phyloP scores from a whole-genome alignment of 2,329 filamentous ascomycete genomes.

The Rutstroemia sydowiana region DNA sequence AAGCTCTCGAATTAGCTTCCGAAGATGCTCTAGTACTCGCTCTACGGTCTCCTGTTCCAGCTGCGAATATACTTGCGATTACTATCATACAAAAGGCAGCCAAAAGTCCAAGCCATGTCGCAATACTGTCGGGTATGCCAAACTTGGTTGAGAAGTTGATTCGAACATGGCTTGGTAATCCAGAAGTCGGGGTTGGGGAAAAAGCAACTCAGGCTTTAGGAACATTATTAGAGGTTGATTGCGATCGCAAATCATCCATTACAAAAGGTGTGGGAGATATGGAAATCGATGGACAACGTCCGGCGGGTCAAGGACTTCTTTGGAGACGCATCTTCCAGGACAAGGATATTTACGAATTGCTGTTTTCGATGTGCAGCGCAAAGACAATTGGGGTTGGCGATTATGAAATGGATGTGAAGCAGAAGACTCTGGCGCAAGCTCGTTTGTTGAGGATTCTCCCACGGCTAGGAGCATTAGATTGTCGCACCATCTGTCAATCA shows the following conservation, averaged over 20 bases:
- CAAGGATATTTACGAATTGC: conserved; percentile 37
- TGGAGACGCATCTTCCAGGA: conserved; percentile 48
- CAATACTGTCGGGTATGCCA: conserved; percentile 43
- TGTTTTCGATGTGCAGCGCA: conserved; percentile 35
- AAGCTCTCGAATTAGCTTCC: conserved; percentile 45
- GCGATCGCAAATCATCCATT: conserved; percentile 30
- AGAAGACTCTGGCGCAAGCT: conserved; percentile 30
- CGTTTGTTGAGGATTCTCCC: conserved; percentile 29
- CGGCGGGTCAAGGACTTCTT: conserved; percentile 43
- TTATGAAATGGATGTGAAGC: conserved; percentile 25
- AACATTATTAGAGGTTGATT: conserved; percentile 50
- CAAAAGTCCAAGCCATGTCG: conserved; percentile 39
- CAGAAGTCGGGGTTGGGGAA: conserved; percentile 49
- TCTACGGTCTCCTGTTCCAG: conserved; percentile 45
- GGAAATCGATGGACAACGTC: conserved; percentile 33
- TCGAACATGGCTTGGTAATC: conserved; percentile 44
- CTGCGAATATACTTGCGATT: conserved; percentile 51
- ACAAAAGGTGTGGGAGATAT: conserved; percentile 28
- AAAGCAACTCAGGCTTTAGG: conserved; percentile 43
- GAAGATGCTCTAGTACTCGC: conserved; percentile 44
- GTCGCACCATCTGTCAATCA: conserved; percentile 21
- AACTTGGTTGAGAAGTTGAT: conserved; percentile 42
- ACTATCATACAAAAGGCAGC: conserved; percentile 49
- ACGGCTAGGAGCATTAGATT: conserved; percentile 25
- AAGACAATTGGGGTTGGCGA: conserved; percentile 17